Evolutionary conservation across 768 basidiomycete genomes (phyloP).

Genomic region (Cyclocybe aegerita): DNA sequence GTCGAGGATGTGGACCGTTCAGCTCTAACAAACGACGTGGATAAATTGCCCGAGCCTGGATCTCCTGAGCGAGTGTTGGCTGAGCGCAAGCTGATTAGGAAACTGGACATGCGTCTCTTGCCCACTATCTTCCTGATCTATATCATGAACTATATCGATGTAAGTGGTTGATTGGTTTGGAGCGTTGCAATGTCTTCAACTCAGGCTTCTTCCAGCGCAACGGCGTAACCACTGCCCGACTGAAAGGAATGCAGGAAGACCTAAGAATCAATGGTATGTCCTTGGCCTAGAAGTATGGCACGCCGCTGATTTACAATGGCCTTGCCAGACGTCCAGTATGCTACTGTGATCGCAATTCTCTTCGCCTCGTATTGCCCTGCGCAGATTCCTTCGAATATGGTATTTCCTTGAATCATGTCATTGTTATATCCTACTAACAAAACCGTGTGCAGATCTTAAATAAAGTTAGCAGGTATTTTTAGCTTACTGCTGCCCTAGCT

Average conservation of each 20-base stretch:
- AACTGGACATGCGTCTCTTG: conserved; percentile 55
- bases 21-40: neutral
- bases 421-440: neutral
- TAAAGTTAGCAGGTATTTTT: conserved; percentile 44
- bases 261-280: conserved; percentile 40
- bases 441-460: conserved; percentile 45
- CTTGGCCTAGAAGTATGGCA: neutral
- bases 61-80: conserved; percentile 32
- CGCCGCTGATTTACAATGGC: neutral
- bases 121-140: conserved; percentile 59
- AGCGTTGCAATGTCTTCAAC: neutral
- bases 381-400: conserved; percentile 71
- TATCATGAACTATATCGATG: conserved; percentile 71
- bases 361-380: conserved; percentile 58
- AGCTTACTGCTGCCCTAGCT: neutral
- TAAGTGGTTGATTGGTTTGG: conserved; percentile 22
- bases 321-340: conserved; percentile 27
- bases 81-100: conserved; percentile 48
- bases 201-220: conserved; percentile 33
- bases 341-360: conserved; percentile 22
- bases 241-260: conserved; percentile 52
- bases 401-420: conserved; percentile 10
- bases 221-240: conserved; percentile 47
- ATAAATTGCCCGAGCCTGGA: conserved; percentile 16
- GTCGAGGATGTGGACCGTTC: conserved; percentile 2